Conservation (phyloP, 2,329 filamentous ascomycete genomes). For the Mollisia scopiformis region DNA sequence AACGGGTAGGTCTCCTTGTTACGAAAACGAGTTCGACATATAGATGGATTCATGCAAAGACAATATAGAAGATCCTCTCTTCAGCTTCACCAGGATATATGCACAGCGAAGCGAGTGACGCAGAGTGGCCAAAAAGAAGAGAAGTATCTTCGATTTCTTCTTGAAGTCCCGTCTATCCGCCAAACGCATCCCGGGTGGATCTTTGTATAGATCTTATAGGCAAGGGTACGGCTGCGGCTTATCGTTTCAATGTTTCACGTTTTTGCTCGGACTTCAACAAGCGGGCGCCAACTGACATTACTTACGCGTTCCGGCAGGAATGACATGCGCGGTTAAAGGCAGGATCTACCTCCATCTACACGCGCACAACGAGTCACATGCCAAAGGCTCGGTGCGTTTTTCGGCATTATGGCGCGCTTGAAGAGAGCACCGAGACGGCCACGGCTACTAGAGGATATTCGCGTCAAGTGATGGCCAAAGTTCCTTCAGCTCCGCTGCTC, state of each 20-base stretch:
- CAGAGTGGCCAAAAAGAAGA: neutral
- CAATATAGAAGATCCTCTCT: conserved; percentile 11
- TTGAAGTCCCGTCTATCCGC: neutral
- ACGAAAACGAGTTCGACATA: conserved; percentile 13
- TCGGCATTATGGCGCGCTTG: conserved; percentile 1
- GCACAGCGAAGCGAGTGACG: neutral
- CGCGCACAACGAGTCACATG: conserved; percentile 6
- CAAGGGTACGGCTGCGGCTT: neutral
- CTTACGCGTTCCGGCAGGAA: conserved; percentile 5
- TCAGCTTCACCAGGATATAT: conserved; percentile 24
- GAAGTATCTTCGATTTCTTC: neutral
- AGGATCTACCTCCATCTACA: too few relatives aligned
- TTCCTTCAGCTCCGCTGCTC: neutral
- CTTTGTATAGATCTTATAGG: conserved; percentile 7
- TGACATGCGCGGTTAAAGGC: neutral
- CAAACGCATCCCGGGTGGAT: neutral
- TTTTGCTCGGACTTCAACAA: neutral
- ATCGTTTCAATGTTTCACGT: neutral
- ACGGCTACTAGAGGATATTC: conserved; percentile 6
- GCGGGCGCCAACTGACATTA: conserved; percentile 4
- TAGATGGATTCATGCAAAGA: conserved; percentile 19
- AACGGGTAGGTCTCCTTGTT: conserved; percentile 9
- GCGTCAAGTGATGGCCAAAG: conserved; percentile 6
- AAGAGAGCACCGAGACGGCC: conserved; percentile 6
- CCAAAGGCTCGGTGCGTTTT: neutral